Evolutionary conservation across 805 yeast species (phyloP).

Genomic region (Myxozyma neotropica): DNA sequence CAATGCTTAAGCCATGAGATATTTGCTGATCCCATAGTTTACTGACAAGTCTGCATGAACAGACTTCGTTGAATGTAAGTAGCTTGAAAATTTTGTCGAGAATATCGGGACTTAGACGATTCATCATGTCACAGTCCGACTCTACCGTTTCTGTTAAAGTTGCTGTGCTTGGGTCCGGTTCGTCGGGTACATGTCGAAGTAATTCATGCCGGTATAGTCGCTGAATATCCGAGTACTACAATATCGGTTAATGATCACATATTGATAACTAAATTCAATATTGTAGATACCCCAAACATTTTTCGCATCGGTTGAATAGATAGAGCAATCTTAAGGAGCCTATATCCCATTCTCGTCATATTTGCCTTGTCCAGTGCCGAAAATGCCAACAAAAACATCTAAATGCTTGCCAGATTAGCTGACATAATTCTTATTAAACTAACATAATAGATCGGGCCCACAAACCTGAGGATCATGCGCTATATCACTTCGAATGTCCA

Average conservation of each 20-base stretch:
- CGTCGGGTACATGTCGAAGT: not conserved
- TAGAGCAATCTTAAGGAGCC: not conserved
- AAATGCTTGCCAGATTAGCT: not conserved
- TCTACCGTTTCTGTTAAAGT: not conserved
- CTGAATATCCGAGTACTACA: constrained; percentile 3
- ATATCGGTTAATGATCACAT: not conserved
- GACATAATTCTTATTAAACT: not conserved
- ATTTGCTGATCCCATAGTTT: constrained; percentile 1
- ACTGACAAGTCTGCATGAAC: not conserved
- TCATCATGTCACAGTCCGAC: not conserved
- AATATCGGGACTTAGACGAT: not conserved
- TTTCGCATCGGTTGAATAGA: not conserved
- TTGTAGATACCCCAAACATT: not conserved
- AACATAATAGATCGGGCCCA: too few relatives aligned
- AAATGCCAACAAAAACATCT: constrained; percentile 7
- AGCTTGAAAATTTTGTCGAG: not conserved
- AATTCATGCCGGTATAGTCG: not conserved
- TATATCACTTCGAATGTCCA: constrained; percentile 3
- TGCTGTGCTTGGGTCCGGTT: not conserved
- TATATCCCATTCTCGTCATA: not conserved
- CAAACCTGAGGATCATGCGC: constrained; percentile 6
- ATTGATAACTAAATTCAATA: not conserved
- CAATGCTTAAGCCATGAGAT: not conserved
- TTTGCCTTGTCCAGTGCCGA: constrained; percentile 5
- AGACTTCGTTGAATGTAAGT: not conserved